Evolutionary conservation across 2,329 filamentous ascomycete species (phyloP).

Genomic region (Fusarium nygamai): DNA sequence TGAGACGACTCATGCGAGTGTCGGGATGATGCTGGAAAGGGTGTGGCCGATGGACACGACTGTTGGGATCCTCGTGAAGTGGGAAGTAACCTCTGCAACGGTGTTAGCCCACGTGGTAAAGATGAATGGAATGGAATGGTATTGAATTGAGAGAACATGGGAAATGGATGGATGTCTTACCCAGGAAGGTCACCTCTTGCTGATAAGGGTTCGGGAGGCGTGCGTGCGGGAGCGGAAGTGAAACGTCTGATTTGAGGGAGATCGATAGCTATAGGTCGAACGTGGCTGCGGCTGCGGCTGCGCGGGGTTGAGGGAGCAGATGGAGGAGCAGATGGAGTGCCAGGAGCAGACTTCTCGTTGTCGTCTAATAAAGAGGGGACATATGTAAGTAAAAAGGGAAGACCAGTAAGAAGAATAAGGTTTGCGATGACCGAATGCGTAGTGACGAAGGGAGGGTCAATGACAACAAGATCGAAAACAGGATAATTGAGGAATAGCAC

Average conservation of each 20-base stretch:
- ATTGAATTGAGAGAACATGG: background rate
- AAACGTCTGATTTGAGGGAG: constrained; percentile 55
- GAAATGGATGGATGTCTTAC: constrained; percentile 53
- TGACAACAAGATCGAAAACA: constrained; percentile 29
- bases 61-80: constrained; percentile 64
- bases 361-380: constrained; percentile 27
- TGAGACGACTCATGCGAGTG: constrained; percentile 51
- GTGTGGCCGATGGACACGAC: constrained; percentile 59
- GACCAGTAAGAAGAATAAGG: background rate
- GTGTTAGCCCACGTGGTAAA: constrained; percentile 4
- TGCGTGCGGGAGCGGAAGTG: constrained; percentile 53
- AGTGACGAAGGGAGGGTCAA: constrained; percentile 14
- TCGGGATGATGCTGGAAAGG: constrained; percentile 58
- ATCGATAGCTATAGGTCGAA: constrained; percentile 65
- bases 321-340: constrained; percentile 19
- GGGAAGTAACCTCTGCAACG: constrained; percentile 67
- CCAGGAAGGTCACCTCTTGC: constrained; percentile 68
- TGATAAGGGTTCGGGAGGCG: constrained; percentile 61
- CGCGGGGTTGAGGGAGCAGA: constrained; percentile 32
- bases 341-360: constrained; percentile 19
- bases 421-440: background rate
- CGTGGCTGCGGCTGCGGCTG: constrained; percentile 44
- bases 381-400: constrained; percentile 20
- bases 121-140: background rate
- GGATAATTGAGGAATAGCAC: constrained; percentile 28